Percentiles rank a stretch among this genome's conserved stretches.
Conservation (phyloP, 2,329 filamentous ascomycete genomes). For the Colletotrichum navitas region DNA sequence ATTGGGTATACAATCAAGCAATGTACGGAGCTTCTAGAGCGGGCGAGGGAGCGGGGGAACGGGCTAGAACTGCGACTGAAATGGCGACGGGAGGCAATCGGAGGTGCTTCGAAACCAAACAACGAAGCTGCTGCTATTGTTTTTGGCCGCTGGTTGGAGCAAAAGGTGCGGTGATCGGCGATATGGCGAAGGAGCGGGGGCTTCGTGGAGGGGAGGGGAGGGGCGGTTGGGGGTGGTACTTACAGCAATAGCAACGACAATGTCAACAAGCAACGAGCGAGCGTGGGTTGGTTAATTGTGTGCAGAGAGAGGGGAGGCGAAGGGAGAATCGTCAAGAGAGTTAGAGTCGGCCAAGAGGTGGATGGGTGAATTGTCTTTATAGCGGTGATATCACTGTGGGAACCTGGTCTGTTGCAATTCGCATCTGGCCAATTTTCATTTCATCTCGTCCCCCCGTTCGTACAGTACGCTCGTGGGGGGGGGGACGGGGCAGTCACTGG, state of each 20-base stretch:
- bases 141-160: constrained; percentile 16
- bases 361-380: constrained; percentile 41
- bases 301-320: not conserved
- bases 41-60: constrained; percentile 15
- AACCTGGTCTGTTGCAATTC: constrained; percentile 33
- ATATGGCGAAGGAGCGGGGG: constrained; percentile 6
- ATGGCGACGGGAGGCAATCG: constrained; percentile 20
- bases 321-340: constrained; percentile 18
- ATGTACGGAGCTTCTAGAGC: constrained; percentile 6
- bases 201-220: not conserved
- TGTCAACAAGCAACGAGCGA: constrained; percentile 30
- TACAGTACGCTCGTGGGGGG: constrained; percentile 18
- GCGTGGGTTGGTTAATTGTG: constrained; percentile 15
- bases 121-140: not conserved
- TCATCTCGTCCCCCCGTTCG: constrained; percentile 34
- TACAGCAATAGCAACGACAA: constrained; percentile 32
- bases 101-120: constrained; percentile 25
- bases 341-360: not conserved
- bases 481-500: constrained; percentile 7
- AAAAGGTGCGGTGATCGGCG: constrained; percentile 33
- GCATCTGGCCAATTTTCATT: constrained; percentile 43
- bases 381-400: constrained; percentile 43
- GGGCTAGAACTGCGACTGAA: constrained; percentile 1
- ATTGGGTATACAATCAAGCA: constrained; percentile 4
- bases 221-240: constrained; percentile 10